Percentiles rank a stretch among this genome's conserved stretches.
phyloP scores from a whole-genome alignment of 768 basidiomycete species.

The Lentinula boryana region DNA sequence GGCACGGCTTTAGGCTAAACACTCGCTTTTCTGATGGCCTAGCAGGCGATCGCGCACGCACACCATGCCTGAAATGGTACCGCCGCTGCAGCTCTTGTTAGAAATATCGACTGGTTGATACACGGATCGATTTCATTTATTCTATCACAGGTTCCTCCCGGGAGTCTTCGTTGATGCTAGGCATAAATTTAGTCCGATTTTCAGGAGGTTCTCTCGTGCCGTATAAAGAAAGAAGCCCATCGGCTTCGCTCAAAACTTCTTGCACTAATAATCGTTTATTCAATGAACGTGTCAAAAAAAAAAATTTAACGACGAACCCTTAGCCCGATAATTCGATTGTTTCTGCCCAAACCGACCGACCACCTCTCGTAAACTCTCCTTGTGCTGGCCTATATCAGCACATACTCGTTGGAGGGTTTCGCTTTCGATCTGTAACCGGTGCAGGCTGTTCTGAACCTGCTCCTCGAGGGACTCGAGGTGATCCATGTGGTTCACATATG shows the following conservation, averaged over 20 bases:
- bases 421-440: constrained; percentile 36
- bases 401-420: constrained; percentile 37
- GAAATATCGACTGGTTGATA: background rate
- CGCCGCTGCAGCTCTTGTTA: background rate
- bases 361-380: constrained; percentile 29
- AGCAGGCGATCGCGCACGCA: background rate
- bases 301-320: constrained; percentile 23
- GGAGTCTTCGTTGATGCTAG: constrained; percentile 2
- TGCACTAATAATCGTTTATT: constrained; percentile 22
- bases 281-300: background rate
- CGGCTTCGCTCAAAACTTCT: constrained; percentile 36
- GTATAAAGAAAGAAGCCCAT: constrained; percentile 26
- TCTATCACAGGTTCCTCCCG: constrained; percentile 1
- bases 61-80: background rate
- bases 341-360: constrained; percentile 14
- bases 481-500: constrained; percentile 57
- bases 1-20: constrained; percentile 4
- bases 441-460: constrained; percentile 42
- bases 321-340: constrained; percentile 33
- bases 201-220: constrained; percentile 12
- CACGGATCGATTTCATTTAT: background rate
- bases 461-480: constrained; percentile 52
- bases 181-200: background rate
- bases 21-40: background rate
- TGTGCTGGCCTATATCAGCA: constrained; percentile 33